Base-by-base conservation (phyloP, 1,284 basidiomycete species). In the Fomitopsis pinicola region DNA sequence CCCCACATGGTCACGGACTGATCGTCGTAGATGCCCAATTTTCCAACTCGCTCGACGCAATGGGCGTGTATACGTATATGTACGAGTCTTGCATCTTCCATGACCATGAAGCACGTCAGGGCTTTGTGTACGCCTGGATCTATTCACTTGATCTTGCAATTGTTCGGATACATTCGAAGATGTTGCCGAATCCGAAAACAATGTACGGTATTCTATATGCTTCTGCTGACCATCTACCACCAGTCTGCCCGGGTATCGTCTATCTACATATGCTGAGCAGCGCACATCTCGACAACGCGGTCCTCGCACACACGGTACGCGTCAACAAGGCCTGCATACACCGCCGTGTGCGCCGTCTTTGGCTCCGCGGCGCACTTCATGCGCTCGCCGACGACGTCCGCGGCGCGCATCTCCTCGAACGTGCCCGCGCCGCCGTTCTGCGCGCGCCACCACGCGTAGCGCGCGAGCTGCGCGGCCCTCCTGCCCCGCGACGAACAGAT, bases 401-500 rank as follows among this genome's bases (percentile, higher is more conserved):
- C 69, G 36, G 76, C 75, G 61, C 72, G 82, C 84, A 88, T 85
- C 67, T 88, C 84, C 71, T 88, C 87, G 64, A 88, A 86, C 28
- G 80, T 77, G n/a, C 82, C 83, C 54, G 62, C 58, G 7, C 76
- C 75, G 4, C 76, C 78, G 61, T 78, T 75, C 60, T 71, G 72
- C 17, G 70, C 73, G 52, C 78, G 81, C 86, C 87, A 90, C 85
- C 85, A 89, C 5, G 86, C 82, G 70, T 82, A 91, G 68, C 84
- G 83, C 14, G 88, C 89, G 52, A 91, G 77, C 36, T 89, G 71
- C 14, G 86, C 88, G 48, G 48, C 85, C 87, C 72, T 90, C 86
- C 67, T 85, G 84, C 1, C 81, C 80, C 26, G 86, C 86, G 42
- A 88, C 78, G 69, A 85, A 92, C 10, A 90, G 75, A 89, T 94